Conservation (phyloP, 2,329 filamentous ascomycete genomes). For the Xylogone sp. region DNA sequence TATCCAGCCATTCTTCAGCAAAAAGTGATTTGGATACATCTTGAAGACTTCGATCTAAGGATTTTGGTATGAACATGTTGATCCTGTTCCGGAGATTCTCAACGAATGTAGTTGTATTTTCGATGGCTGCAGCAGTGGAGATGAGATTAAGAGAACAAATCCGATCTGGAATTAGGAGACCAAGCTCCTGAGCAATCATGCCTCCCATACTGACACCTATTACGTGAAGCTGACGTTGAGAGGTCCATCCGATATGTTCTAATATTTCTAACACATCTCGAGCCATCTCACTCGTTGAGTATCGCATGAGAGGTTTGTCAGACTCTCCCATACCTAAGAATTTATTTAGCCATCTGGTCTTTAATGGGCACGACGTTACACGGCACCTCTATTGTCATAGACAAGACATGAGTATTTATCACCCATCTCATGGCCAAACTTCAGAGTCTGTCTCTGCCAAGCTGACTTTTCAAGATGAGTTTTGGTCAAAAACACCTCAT, state of each 20-base stretch:
- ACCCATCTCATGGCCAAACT: conserved; percentile 71
- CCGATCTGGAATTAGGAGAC: conserved; percentile 46
- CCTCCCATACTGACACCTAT: conserved; percentile 82
- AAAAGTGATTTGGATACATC: conserved; percentile 67
- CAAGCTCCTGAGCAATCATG: conserved; percentile 87
- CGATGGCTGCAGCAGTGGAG: conserved; percentile 57
- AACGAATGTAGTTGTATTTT: conserved; percentile 57
- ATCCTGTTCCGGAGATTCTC: conserved; percentile 60
- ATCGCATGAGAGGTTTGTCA: conserved; percentile 72
- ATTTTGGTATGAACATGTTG: conserved; percentile 63
- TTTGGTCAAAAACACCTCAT: conserved; percentile 5
- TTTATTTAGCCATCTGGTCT: neutral
- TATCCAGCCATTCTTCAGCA: conserved; percentile 55
- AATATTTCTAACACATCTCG: conserved; percentile 68
- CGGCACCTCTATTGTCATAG: conserved; percentile 69
- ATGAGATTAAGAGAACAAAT: conserved; percentile 55
- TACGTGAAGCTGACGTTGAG: conserved; percentile 58
- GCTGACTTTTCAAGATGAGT: conserved; percentile 42
- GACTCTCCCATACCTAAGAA: conserved; percentile 64
- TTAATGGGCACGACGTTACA: neutral
- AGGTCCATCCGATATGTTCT: conserved; percentile 66
- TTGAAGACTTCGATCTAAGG: conserved; percentile 61
- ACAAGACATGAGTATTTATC: conserved; percentile 70
- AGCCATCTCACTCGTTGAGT: conserved; percentile 84
- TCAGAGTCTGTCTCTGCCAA: conserved; percentile 80